These are phyloP conservation scores for Adansonia madagascariensis DNA, from an alignment of 441 rosid genomes.

Conservation along the genomic window DNA sequence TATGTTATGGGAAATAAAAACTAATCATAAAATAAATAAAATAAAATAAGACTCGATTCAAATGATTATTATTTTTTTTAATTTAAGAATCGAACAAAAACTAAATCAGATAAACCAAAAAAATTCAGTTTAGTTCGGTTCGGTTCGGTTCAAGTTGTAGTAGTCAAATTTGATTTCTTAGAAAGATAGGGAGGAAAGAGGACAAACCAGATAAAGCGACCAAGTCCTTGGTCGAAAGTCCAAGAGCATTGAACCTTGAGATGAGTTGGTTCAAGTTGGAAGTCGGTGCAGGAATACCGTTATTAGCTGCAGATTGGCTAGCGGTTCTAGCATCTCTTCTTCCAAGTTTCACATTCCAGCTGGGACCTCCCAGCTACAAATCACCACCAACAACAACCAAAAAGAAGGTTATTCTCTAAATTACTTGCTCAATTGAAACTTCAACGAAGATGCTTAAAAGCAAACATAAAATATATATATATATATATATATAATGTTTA, in stretches of 20 bases:
- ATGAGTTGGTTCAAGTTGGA: conserved; percentile 61
- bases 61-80: too few species aligned
- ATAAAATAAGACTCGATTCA: too few species aligned
- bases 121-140: too few species aligned
- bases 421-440: neutral
- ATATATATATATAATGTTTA: neutral
- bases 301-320: conserved; percentile 74
- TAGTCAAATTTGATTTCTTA: too few species aligned
- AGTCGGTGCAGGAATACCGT: conserved; percentile 68
- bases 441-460: neutral
- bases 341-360: conserved; percentile 78
- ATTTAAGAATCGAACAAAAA: too few species aligned
- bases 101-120: too few species aligned
- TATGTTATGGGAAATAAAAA: too few species aligned
- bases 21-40: too few species aligned
- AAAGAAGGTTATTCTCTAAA: neutral
- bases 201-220: conserved; percentile 74
- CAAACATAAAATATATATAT: too few species aligned
- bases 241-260: conserved; percentile 61
- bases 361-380: conserved; percentile 74
- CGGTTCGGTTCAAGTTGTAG: too few species aligned
- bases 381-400: too few species aligned
- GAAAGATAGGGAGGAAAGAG: neutral
- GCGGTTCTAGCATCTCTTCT: conserved; percentile 82
- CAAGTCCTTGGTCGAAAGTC: conserved; percentile 76